Percentiles rank a stretch among this genome's conserved stretches.
Conservation (phyloP, 495 filamentous ascomycete genomes). For the Extremus antarcticus region DNA sequence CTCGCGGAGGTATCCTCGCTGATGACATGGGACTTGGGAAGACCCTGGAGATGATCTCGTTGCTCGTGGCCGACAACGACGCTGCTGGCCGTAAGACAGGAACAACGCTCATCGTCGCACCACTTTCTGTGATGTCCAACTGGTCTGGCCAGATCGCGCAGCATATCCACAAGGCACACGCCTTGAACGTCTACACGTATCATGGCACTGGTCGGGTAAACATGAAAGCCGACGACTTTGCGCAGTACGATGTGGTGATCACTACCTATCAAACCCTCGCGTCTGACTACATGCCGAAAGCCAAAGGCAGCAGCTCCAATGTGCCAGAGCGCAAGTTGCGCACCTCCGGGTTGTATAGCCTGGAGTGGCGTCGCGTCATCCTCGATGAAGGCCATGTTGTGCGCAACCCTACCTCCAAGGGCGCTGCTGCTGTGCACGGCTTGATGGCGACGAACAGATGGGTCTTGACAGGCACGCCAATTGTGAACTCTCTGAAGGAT, state of each 20-base stretch:
- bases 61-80: slow-evolving; percentile 53
- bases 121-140: slow-evolving; percentile 84
- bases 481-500: slow-evolving; percentile 69
- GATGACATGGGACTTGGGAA: slow-evolving; percentile 97
- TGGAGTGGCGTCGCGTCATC: slow-evolving; percentile 71
- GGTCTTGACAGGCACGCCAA: slow-evolving; percentile 57
- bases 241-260: slow-evolving; percentile 61
- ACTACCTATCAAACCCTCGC: slow-evolving; percentile 61
- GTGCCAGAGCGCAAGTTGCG: slow-evolving; percentile 13
- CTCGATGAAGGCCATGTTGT: slow-evolving; percentile 85
- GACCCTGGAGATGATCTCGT: slow-evolving; percentile 75
- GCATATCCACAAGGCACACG: slow-evolving; percentile 51
- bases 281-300: slow-evolving; percentile 20
- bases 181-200: slow-evolving; percentile 60
- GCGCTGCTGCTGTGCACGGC: slow-evolving; percentile 52
- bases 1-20: slow-evolving; percentile 74
- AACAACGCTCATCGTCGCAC: slow-evolving; percentile 70
- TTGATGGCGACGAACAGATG: slow-evolving; percentile 65
- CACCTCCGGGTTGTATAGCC: slow-evolving; percentile 43
- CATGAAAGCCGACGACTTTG: slow-evolving; percentile 42
- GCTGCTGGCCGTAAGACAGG: slow-evolving; percentile 27
- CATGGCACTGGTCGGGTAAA: slow-evolving; percentile 54
- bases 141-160: slow-evolving; percentile 74
- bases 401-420: slow-evolving; percentile 64
- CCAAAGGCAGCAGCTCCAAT: slow-evolving; percentile 28